Conservation (phyloP, 2,329 filamentous ascomycete species). For the Colletotrichum viniferum region DNA sequence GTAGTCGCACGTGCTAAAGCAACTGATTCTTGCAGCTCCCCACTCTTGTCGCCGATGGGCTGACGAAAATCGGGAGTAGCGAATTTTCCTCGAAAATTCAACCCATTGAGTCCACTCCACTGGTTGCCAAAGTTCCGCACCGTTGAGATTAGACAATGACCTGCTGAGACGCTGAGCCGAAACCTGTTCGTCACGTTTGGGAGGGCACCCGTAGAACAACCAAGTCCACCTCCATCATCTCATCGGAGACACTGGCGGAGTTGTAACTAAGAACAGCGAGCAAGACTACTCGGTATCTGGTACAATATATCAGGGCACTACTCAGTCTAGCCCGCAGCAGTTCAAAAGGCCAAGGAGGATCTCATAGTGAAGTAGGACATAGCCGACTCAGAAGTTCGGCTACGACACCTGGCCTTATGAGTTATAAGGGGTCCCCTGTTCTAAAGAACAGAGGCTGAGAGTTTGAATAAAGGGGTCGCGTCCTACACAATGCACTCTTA, state of each 20-base stretch:
- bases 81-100: neutral
- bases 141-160: neutral
- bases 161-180: neutral
- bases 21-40: neutral
- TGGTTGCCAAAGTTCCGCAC: neutral
- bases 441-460: neutral
- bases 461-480: neutral
- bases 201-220: neutral
- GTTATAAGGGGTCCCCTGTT: neutral
- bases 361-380: neutral
- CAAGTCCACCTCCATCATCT: neutral
- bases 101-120: neutral
- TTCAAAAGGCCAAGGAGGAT: neutral
- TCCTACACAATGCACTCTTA: neutral
- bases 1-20: neutral
- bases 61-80: neutral
- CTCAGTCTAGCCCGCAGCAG: neutral
- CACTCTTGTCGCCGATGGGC: neutral
- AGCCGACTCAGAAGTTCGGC: neutral
- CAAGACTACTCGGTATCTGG: neutral
- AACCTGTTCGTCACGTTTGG: neutral
- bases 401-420: neutral
- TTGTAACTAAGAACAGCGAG: neutral
- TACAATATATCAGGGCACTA: neutral
- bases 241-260: neutral